phyloP scores from a whole-genome alignment of 495 filamentous ascomycete genomes.

The Penicillium waksmanii region DNA sequence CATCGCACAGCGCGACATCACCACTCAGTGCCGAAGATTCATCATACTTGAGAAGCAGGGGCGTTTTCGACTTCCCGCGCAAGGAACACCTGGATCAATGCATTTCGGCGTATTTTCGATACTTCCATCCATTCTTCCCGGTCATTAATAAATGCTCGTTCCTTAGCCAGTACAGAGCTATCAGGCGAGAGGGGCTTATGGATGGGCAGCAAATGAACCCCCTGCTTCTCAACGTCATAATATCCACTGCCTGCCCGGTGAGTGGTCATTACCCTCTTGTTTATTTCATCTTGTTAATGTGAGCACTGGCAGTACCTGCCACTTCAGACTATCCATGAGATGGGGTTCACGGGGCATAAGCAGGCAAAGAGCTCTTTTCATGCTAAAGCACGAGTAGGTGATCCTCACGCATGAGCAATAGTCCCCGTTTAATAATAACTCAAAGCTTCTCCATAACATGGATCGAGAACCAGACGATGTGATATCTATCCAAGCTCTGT shows the following conservation, averaged over 20 bases:
- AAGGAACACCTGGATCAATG: neutral
- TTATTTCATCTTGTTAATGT: neutral
- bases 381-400: neutral
- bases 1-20: neutral
- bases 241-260: neutral
- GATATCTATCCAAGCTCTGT: neutral
- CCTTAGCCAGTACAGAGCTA: neutral
- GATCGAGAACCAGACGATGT: neutral
- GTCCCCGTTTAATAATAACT: neutral
- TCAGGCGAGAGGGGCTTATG: neutral
- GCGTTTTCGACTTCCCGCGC: neutral
- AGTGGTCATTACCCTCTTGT: neutral
- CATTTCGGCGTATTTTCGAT: neutral
- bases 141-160: neutral
- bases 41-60: neutral
- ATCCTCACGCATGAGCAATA: neutral
- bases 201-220: neutral
- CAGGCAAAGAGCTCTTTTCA: neutral
- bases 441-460: neutral
- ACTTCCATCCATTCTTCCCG: neutral
- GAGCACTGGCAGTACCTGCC: neutral
- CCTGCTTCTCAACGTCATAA: neutral
- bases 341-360: neutral
- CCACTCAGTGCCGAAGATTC: neutral
- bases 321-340: neutral